A percentile compares a stretch with the other conserved stretches of the same genome.
These are phyloP conservation scores for Podospora pseudoanserina DNA, from an alignment of 495 filamentous ascomycete genomes.

Conservation along the genomic window DNA sequence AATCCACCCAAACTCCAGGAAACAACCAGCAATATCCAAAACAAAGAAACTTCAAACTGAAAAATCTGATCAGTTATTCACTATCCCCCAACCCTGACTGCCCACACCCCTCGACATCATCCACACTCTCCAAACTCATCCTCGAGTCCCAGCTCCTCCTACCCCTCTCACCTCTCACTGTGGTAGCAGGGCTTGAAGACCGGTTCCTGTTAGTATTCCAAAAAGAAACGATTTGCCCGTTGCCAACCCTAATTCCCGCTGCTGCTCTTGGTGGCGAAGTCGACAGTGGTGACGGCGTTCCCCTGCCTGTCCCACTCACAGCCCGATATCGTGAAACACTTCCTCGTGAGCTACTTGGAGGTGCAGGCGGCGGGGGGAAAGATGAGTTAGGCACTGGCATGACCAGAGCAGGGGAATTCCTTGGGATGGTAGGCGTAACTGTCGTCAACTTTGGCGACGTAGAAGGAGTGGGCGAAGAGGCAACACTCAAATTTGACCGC, in stretches of 20 bases:
- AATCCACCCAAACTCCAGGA: neutral
- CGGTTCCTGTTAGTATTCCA: neutral
- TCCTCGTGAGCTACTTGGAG: neutral
- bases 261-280: neutral
- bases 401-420: neutral
- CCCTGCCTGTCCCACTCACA: neutral
- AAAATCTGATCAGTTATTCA: neutral
- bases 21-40: neutral
- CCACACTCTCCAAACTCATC: neutral
- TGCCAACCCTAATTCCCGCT: neutral
- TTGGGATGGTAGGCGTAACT: neutral
- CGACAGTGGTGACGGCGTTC: neutral
- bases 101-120: neutral
- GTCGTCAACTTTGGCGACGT: neutral
- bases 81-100: neutral
- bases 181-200: neutral
- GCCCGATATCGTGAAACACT: neutral
- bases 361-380: neutral
- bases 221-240: neutral
- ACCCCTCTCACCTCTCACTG: neutral
- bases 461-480: neutral
- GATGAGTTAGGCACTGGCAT: neutral
- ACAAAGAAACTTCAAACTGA: neutral
- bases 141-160: neutral
- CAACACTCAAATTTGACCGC: neutral